These are phyloP conservation scores for Angophora floribunda DNA, from an alignment of 345 rosid species.

Conservation along the genomic window DNA sequence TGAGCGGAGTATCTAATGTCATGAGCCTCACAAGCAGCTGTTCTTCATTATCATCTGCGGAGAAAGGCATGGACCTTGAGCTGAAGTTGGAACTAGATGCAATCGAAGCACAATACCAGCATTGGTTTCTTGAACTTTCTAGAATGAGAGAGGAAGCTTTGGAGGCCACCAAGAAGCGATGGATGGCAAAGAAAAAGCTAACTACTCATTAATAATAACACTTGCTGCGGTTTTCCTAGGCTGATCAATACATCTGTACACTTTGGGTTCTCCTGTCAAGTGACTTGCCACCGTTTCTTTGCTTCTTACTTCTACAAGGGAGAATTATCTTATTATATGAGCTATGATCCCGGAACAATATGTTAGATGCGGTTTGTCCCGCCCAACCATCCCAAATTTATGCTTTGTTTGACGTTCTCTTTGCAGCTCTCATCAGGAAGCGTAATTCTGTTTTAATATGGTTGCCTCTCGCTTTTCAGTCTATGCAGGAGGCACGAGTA, in stretches of 20 bases:
- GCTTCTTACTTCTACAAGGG: not conserved
- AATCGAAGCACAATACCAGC: constrained; percentile 58
- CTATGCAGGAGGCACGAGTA: not conserved
- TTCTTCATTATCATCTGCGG: constrained; percentile 8
- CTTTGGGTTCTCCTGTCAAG: not conserved
- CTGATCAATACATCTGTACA: not conserved
- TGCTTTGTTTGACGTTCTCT: not conserved
- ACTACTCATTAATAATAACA: not conserved
- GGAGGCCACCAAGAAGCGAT: constrained; percentile 48
- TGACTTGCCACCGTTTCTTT: not conserved
- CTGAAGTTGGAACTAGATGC: constrained; percentile 48
- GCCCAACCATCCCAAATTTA: not conserved
- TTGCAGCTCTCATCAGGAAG: not conserved
- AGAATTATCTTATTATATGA: not conserved
- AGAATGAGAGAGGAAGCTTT: constrained; percentile 70
- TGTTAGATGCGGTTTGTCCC: not conserved
- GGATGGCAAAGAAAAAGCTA: constrained; percentile 34
- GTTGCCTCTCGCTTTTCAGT: not conserved
- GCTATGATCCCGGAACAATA: not conserved
- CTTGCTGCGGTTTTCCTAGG: not conserved
- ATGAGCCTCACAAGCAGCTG: constrained; percentile 27
- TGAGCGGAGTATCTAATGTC: constrained; percentile 2
- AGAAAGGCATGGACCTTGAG: constrained; percentile 28
- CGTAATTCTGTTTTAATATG: not conserved
- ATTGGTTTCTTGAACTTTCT: constrained; percentile 42